Base-by-base conservation (phyloP, 192 early-diverging fungal species). In the Phlyctochytrium arcticum region DNA sequence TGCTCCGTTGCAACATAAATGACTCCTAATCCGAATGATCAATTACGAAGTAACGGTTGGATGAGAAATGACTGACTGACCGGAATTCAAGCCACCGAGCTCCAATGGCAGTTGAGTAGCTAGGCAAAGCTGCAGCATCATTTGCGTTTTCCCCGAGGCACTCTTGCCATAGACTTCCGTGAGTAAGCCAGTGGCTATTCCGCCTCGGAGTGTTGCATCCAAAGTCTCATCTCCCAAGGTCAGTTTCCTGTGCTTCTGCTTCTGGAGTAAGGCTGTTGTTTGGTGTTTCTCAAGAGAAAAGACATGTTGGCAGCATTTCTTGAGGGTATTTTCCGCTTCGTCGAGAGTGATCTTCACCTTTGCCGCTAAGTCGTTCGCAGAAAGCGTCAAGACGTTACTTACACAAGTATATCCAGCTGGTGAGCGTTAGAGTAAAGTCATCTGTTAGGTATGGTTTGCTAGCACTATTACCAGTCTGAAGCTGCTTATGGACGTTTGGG, bases 121-220 rank as follows among this genome's bases (percentile, higher is more conserved):
- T 6, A 92, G 63, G 32, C 86, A 84, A 32, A 95, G 67, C 67
- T 97, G 95, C 48, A 97, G 64, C 26, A 87, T 88, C 6, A 97
- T 65, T 59, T 92, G 90, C 0, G 95, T 91, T 60, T 97, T 97
- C 17, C 95, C 95, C 3, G 84, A 74, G 26, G 83, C 86, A 55
- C 89, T 92, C 7, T 48, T 42, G 15, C 80, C 80, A 49, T 46
- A 76, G 10, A 81, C 48, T 39, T 81, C 80, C 3, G 73, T 77
- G 8, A 78, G 47, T 39, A 29, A 19, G 3, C 60, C 62, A 2
- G 69, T 32, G 2, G 23, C 65, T 9, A 78, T 9, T 1, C 76
- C 76, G 24, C 76, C 76, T 36, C 44, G 10, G 26, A 78, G 58
- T n/a, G 53, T 27, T 4, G 30, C 24, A 50, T 78, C 69, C 31